Evolutionary conservation across 2,329 filamentous ascomycete species (phyloP).

Genomic region (Neonectria magnoliae): DNA sequence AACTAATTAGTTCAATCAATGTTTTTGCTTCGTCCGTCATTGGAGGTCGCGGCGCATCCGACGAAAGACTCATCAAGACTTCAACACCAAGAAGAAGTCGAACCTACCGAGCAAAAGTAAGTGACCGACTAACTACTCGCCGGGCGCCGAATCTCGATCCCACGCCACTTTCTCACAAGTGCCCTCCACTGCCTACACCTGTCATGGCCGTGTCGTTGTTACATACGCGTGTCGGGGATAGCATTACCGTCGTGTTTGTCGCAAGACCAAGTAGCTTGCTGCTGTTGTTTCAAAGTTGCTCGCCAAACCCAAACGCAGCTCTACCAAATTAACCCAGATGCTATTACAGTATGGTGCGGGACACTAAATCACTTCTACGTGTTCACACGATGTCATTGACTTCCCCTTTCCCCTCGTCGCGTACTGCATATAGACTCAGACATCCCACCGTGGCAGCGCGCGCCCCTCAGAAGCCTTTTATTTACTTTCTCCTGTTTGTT

Average conservation of each 20-base stretch:
- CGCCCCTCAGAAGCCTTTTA: not conserved
- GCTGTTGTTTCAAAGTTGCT: not conserved
- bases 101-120: not conserved
- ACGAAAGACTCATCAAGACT: not conserved
- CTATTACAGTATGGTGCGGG: no score
- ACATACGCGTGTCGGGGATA: not conserved
- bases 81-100: not conserved
- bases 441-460: not conserved
- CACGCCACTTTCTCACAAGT: not conserved
- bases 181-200: not conserved
- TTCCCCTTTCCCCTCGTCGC: not conserved
- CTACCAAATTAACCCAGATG: not conserved
- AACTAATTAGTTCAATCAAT: not conserved
- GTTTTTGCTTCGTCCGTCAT: not conserved
- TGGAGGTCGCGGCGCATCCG: not conserved
- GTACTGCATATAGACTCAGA: not conserved
- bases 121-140: no score
- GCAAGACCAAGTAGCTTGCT: not conserved
- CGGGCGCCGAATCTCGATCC: conserved; percentile 9
- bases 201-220: conserved; percentile 5
- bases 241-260: conserved; percentile 13
- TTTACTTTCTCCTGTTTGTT: conserved; percentile 13
- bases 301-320: not conserved
- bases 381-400: not conserved
- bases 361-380: not conserved